Evolutionary conservation across 495 filamentous ascomycete species (phyloP), one percentile per base, ranked within the genome.

Genomic region (Penicillium turbatum): DNA sequence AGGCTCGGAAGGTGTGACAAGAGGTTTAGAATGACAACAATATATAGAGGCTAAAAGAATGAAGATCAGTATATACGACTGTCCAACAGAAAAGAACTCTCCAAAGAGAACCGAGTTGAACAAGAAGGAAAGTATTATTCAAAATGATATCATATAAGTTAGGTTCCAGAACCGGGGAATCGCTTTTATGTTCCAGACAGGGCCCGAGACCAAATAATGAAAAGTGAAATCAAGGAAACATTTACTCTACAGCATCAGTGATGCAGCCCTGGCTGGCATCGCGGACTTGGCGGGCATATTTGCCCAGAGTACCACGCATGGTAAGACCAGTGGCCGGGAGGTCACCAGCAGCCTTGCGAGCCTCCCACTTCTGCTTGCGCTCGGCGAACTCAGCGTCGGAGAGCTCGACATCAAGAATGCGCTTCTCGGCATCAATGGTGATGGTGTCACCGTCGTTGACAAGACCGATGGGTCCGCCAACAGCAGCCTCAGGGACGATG

Each of bases 231-330:
- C 38, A 40, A 52, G 35, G 15, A 19, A 54, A 51, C 9, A 42
- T 61, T 66, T 66, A 68, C 54, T 70, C 65, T 55, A 71, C 50
- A 60, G 66, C 53, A 63, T 79, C 77, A 24, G 77, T 79, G 55
- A 79, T 69, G 55, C 72, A 80, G 54, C 85, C 86, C 56, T 83
- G 80, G 72, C 82, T 86, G 40, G 85, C 85, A 76, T 88, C 84
- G 37, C 81, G 79, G 21, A 89, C 86, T 51, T 78, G 55, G 48
- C 63, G 59, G 48, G 87, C 89, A 74, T 97, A 97, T 76, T 97
- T 97, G n/a, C 88, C 91, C 66, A 97, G 67, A 31, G 84, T 87
- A 27, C 92, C 92, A 21, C 93, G 79, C 68, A 86, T 86, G 12
- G 62, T 67, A 21, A 72, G 48, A 54, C 68, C 70, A 16, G 70